Evolutionary conservation across 495 filamentous ascomycete species (phyloP).

Genomic region (Corynascus novoguineensis): DNA sequence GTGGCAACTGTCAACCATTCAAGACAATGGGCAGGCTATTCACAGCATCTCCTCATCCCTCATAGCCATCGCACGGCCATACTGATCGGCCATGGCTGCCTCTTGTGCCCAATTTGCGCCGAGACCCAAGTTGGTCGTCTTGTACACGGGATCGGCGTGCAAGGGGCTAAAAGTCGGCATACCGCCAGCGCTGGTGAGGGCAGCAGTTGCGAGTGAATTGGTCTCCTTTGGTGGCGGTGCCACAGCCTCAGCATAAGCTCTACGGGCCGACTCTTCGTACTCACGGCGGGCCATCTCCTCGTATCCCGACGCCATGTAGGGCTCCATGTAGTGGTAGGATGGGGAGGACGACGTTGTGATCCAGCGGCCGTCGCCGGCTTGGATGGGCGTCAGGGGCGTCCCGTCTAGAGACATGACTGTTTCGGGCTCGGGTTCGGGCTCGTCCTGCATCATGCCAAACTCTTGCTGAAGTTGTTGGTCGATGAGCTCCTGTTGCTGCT

Average conservation of each 20-base stretch:
- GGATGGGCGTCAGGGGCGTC: slow-evolving; percentile 47
- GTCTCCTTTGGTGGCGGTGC: slow-evolving; percentile 32
- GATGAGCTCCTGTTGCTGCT: slow-evolving; percentile 28
- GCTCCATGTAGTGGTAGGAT: slow-evolving; percentile 43
- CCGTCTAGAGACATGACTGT: slow-evolving; percentile 43
- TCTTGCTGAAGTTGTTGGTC: slow-evolving; percentile 29
- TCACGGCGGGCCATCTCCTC: slow-evolving; percentile 49
- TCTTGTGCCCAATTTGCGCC: slow-evolving; percentile 43
- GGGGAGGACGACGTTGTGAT: slow-evolving; percentile 15
- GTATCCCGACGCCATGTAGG: slow-evolving; percentile 68
- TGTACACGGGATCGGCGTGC: slow-evolving; percentile 58
- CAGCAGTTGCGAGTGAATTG: slow-evolving; percentile 15
- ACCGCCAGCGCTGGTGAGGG: slow-evolving; percentile 25
- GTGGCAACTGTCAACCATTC: background rate
- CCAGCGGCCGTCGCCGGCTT: slow-evolving; percentile 49
- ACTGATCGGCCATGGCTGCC: slow-evolving; percentile 55
- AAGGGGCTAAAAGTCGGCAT: slow-evolving; percentile 46
- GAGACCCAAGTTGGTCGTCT: slow-evolving; percentile 26
- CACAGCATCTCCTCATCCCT: slow-evolving; percentile 31
- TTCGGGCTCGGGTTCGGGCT: slow-evolving; percentile 15
- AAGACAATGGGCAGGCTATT: too few species aligned
- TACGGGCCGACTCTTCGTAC: slow-evolving; percentile 40
- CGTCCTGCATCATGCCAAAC: slow-evolving; percentile 18
- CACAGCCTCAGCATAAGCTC: slow-evolving; percentile 32
- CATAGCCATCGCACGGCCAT: slow-evolving; percentile 47